phyloP scores from a whole-genome alignment of 148 eudicot genomes.

The Rhododendron williamsianum region DNA sequence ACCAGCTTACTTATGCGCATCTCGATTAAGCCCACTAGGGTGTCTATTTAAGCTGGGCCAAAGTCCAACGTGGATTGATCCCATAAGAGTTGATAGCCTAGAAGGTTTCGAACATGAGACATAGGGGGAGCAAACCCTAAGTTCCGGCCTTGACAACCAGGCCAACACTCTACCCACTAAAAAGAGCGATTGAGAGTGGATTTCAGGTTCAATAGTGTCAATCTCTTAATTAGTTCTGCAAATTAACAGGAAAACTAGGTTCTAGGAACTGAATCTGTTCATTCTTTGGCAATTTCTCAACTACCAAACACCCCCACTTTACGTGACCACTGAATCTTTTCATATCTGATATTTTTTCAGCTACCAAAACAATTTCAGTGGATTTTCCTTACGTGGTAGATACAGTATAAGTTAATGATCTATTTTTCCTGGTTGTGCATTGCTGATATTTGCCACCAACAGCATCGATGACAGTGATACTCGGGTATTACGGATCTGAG shows the following conservation, averaged over 20 bases:
- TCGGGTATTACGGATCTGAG: conserved; percentile 50
- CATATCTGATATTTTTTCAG: neutral
- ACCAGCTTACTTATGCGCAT: neutral
- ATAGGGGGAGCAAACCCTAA: neutral
- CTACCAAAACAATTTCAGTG: neutral
- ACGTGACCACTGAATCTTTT: neutral
- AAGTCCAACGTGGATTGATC: neutral
- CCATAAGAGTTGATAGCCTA: neutral
- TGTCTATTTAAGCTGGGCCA: neutral
- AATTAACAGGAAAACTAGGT: neutral
- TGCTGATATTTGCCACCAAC: conserved; percentile 16
- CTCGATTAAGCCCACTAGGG: neutral
- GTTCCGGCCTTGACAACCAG: neutral
- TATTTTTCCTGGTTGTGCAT: conserved; percentile 9
- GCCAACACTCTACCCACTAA: neutral
- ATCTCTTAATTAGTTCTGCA: neutral
- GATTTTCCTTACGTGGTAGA: neutral
- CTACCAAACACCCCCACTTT: neutral
- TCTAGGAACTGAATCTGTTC: neutral
- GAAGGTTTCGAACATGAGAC: neutral
- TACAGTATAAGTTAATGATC: neutral
- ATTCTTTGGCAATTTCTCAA: neutral
- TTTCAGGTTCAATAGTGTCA: neutral
- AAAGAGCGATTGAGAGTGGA: neutral
- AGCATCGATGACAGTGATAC: conserved; percentile 47